Conservation (phyloP, 2,329 filamentous ascomycete species). For the Talaromyces rugulosus region DNA sequence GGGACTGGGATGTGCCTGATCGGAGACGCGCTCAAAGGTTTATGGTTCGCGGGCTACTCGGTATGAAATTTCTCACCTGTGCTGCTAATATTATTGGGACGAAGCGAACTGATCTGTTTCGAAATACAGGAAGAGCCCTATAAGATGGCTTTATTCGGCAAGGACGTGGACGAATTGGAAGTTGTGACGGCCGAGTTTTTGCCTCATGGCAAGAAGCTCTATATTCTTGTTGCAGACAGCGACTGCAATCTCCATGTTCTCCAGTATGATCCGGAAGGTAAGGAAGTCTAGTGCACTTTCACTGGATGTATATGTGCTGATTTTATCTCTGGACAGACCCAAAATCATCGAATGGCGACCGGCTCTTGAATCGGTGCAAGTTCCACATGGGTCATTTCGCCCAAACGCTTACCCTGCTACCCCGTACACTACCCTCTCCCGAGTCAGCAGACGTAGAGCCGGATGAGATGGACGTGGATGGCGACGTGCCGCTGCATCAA, state of each 20-base stretch:
- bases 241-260: constrained; percentile 83
- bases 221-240: constrained; percentile 76
- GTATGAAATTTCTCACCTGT: constrained; percentile 33
- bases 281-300: constrained; percentile 18
- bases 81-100: background rate
- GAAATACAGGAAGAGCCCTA: constrained; percentile 75
- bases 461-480: constrained; percentile 37
- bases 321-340: constrained; percentile 58
- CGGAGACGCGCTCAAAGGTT: constrained; percentile 84
- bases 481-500: constrained; percentile 37
- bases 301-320: background rate
- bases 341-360: constrained; percentile 83
- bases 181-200: constrained; percentile 81
- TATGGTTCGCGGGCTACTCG: constrained; percentile 95
- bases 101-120: background rate
- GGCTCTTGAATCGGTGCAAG: constrained; percentile 79
- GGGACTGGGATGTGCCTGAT: constrained; percentile 82
- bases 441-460: constrained; percentile 29
- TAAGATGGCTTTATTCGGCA: constrained; percentile 88
- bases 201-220: constrained; percentile 76
- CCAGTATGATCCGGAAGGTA: constrained; percentile 92
- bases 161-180: constrained; percentile 73
- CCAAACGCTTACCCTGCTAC: constrained; percentile 70
- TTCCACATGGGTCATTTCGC: constrained; percentile 83
- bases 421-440: constrained; percentile 54